A percentile compares a stretch with the other conserved stretches of the same genome.
Conservation (phyloP, 2,329 filamentous ascomycete species). For the Pseudocercospora pini-densiflorae region DNA sequence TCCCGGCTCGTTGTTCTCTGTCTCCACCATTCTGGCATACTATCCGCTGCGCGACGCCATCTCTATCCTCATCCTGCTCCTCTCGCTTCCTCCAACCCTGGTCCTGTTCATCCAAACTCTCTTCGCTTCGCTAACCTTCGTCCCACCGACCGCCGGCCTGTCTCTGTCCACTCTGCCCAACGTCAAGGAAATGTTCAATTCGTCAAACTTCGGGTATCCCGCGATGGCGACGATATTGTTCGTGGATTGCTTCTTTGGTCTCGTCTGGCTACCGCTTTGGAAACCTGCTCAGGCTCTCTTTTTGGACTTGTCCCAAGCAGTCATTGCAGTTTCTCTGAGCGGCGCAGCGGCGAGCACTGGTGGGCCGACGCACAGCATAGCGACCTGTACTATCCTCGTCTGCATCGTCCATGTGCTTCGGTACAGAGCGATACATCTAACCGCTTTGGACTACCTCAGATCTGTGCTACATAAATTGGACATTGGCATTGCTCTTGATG, state of each 20-base stretch:
- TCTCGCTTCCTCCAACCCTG: constrained; percentile 87
- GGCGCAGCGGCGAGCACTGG: constrained; percentile 74
- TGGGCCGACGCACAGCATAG: constrained; percentile 71
- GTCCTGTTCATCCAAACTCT: constrained; percentile 88
- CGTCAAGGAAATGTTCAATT: constrained; percentile 89
- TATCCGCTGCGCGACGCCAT: constrained; percentile 94
- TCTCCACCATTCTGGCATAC: constrained; percentile 83
- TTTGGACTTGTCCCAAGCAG: constrained; percentile 87
- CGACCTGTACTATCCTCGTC: constrained; percentile 73
- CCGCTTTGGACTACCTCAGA: constrained; percentile 43
- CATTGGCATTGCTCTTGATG: constrained; percentile 37
- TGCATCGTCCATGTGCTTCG: constrained; percentile 54
- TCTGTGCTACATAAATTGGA: constrained; percentile 43
- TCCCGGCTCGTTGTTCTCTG: constrained; percentile 74
- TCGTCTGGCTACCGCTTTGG: constrained; percentile 83
- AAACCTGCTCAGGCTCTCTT: constrained; percentile 85
- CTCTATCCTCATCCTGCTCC: constrained; percentile 92
- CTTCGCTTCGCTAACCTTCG: constrained; percentile 91
- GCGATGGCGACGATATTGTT: constrained; percentile 83
- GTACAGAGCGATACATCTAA: constrained; percentile 55
- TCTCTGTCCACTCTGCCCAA: constrained; percentile 68
- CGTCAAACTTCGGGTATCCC: constrained; percentile 76
- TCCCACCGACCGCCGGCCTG: constrained; percentile 76
- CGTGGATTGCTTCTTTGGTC: constrained; percentile 81
- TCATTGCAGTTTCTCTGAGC: constrained; percentile 88